These are phyloP conservation scores for Salix brachista DNA, from an alignment of 345 rosid genomes.

Conservation along the genomic window DNA sequence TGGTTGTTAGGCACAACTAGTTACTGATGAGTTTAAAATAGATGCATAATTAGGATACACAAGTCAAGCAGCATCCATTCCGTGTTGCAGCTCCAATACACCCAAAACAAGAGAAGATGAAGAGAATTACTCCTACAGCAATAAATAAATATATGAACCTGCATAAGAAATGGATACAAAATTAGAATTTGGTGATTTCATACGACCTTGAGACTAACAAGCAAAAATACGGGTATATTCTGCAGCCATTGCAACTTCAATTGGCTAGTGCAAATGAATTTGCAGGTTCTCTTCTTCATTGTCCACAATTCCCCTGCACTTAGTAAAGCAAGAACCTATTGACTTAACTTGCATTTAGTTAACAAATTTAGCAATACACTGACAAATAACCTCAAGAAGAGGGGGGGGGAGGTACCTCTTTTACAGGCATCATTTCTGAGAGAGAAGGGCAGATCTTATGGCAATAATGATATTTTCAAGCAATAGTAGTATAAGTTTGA, in stretches of 20 bases:
- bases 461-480: not conserved
- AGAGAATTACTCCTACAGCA: slow-evolving; percentile 75
- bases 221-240: not conserved
- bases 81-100: slow-evolving; percentile 74
- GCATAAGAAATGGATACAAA: slow-evolving; percentile 27
- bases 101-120: slow-evolving; percentile 86
- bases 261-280: not conserved
- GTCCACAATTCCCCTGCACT: not conserved
- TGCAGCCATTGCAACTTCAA: not conserved
- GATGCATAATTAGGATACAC: slow-evolving; percentile 65
- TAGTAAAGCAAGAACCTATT: not conserved
- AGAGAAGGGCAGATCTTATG: not conserved
- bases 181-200: slow-evolving; percentile 11
- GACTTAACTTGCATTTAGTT: not conserved
- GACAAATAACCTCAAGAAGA: not conserved
- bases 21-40: not conserved
- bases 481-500: not conserved
- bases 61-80: slow-evolving; percentile 87
- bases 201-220: not conserved
- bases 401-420: not conserved
- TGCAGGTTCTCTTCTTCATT: not conserved
- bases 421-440: not conserved
- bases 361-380: not conserved
- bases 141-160: slow-evolving; percentile 92
- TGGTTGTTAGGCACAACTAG: not conserved